Percentiles rank a stretch among this genome's conserved stretches.
These are phyloP conservation scores for Hypoxylon lienhwacheense DNA, from an alignment of 495 filamentous ascomycete species.

Conservation along the genomic window DNA sequence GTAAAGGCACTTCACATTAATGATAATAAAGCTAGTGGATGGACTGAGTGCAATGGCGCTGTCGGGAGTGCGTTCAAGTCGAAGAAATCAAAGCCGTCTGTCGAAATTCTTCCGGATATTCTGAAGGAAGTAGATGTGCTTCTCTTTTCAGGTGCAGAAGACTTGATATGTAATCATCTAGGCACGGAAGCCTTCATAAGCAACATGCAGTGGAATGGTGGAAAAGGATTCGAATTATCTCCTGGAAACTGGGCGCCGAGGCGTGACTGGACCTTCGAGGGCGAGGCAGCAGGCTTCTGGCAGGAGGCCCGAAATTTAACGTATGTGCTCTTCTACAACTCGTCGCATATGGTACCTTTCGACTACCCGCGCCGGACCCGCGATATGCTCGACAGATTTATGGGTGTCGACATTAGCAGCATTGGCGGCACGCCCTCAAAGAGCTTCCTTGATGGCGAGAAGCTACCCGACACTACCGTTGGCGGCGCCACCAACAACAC, in stretches of 20 bases:
- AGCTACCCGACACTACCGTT: constrained; percentile 80
- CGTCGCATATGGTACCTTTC: constrained; percentile 96
- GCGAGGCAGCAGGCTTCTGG: constrained; percentile 85
- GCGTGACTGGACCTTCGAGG: constrained; percentile 93
- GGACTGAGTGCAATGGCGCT: constrained; percentile 85
- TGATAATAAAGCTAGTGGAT: constrained; percentile 76
- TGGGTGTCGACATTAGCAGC: constrained; percentile 86
- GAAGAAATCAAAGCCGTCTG: constrained; percentile 67
- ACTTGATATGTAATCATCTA: constrained; percentile 95
- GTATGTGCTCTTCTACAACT: constrained; percentile 93
- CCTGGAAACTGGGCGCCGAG: constrained; percentile 90
- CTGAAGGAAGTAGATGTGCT: constrained; percentile 74
- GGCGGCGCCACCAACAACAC: constrained; percentile 76
- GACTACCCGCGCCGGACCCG: constrained; percentile 83
- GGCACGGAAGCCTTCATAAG: constrained; percentile 90
- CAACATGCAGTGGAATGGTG: constrained; percentile 89
- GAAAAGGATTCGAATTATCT: constrained; percentile 84
- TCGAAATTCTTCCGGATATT: constrained; percentile 74
- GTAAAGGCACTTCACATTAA: constrained; percentile 78
- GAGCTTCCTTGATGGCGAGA: constrained; percentile 87
- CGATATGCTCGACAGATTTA: constrained; percentile 97
- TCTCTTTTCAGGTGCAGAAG: constrained; percentile 90
- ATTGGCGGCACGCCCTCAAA: constrained; percentile 87
- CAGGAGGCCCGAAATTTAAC: constrained; percentile 93
- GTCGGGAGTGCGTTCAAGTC: constrained; percentile 71